Conservation (phyloP, 306 rosid genomes). For the Cucumis cinereus region DNA sequence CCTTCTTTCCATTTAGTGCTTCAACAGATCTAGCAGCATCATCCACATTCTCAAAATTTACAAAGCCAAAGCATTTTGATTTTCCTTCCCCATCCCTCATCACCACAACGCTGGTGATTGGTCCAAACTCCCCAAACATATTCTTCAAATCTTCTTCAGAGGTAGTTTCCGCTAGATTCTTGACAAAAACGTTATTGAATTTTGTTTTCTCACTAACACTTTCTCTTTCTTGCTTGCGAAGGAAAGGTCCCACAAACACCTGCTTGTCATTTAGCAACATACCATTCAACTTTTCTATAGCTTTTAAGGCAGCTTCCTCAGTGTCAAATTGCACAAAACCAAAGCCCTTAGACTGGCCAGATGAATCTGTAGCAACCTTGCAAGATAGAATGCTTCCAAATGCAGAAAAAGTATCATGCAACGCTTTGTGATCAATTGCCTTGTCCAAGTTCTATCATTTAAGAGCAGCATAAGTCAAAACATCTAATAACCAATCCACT, state of each 20-base stretch:
- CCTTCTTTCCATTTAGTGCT: conserved; percentile 57
- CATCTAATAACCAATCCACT: background rate
- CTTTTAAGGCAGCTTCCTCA: conserved; percentile 86
- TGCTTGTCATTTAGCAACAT: conserved; percentile 94
- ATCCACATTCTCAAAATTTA: conserved; percentile 76
- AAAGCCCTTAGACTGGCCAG: conserved; percentile 92
- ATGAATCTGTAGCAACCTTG: conserved; percentile 77
- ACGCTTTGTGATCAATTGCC: conserved; percentile 89
- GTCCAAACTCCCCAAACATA: conserved; percentile 64
- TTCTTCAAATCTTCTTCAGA: conserved; percentile 72
- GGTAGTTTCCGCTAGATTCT: conserved; percentile 69
- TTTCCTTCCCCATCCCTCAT: conserved; percentile 96
- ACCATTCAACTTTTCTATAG: conserved; percentile 84
- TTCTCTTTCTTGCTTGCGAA: conserved; percentile 95
- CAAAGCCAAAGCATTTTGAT: conserved; percentile 92
- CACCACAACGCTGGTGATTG: conserved; percentile 70
- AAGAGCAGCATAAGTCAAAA: background rate
- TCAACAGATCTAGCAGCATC: conserved; percentile 82
- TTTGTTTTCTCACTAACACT: conserved; percentile 34
- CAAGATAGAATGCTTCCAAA: conserved; percentile 91
- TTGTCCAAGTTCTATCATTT: conserved; percentile 76
- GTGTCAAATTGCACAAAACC: conserved; percentile 92
- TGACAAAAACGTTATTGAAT: conserved; percentile 81
- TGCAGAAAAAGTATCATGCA: conserved; percentile 79
- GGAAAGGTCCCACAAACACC: conserved; percentile 96